Evolutionary conservation across 768 basidiomycete species (phyloP), one percentile per base, ranked within the genome.

Genomic region (Leccinellum rugosiceps): DNA sequence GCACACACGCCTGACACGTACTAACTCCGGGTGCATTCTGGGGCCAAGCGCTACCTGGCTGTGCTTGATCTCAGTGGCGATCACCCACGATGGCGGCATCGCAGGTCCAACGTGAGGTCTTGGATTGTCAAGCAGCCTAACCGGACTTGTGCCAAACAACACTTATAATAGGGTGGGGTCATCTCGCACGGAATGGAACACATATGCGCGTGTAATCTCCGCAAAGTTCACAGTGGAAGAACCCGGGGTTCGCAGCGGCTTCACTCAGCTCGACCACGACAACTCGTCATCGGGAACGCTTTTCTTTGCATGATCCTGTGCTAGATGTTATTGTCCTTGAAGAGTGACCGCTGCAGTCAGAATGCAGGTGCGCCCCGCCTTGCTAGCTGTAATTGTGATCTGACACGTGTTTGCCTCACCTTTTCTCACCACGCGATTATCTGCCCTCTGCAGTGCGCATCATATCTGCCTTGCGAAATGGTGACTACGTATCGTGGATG

Each of bases 371-470:
- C 61, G 52, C 55, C 44, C 48, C 44, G 65, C 56, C 66, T 51
- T 30, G 52, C 28, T 5, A 47, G 52, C n/a, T 31, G 49, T 32
- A 26, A 55, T 55, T 53, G 48, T 51, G 48, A 48, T 13, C 9
- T 11, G n/a, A 68, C 72, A 72, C 72, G 68, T 72, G 71, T 65
- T 61, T 56, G 58, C 72, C 72, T 72, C 60, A 30, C 65, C 53
- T 45, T 50, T 60, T 52, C 51, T 51, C 54, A 63, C 53, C 71
- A 74, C 70, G 68, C 71, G 71, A 74, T 72, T 72, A 72, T 72
- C 71, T 64, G 52, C 68, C 68, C 63, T 34, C 60, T 61, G 56
- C 48, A 53, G 70, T 60, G 72, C 66, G 56, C 69, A 72, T 67
- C 71, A 71, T 57, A 68, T 68, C 65, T 50, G 53, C 57, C 59